Percentiles rank a stretch among this genome's conserved stretches.
phyloP scores from a whole-genome alignment of 257 asterid species.

The Leonotis leonurus region DNA sequence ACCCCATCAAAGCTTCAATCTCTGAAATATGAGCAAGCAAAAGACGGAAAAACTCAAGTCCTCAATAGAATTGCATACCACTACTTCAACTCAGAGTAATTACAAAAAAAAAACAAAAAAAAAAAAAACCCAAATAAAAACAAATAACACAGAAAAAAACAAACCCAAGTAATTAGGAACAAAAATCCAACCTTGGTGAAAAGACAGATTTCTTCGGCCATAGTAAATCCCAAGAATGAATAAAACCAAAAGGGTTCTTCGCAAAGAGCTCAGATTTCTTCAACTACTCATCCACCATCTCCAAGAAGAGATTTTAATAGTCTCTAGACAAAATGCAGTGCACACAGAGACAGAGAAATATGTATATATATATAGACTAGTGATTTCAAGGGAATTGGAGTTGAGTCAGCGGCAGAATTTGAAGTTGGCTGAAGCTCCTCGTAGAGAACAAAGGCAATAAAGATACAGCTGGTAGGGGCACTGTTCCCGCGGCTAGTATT shows the following conservation, averaged over 20 bases:
- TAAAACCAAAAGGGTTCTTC: constrained; percentile 20
- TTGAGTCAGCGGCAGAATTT: not conserved
- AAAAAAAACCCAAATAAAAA: not conserved
- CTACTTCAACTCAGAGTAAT: not conserved
- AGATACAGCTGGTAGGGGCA: constrained; percentile 35
- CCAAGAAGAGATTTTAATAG: not conserved
- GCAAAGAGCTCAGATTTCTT: constrained; percentile 27
- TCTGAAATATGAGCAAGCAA: not conserved
- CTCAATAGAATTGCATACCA: not conserved
- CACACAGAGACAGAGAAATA: no score
- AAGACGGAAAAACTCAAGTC: not conserved
- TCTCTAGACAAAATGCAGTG: not conserved
- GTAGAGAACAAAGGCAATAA: constrained; percentile 36
- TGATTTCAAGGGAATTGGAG: constrained; percentile 8
- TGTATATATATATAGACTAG: no score
- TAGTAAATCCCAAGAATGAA: constrained; percentile 20
- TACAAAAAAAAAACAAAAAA: not conserved
- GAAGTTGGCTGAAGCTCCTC: constrained; percentile 26
- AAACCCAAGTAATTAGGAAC: not conserved
- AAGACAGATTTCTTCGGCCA: constrained; percentile 76
- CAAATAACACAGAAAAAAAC: no score
- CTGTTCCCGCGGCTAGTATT: constrained; percentile 13
- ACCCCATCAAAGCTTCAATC: constrained; percentile 3
- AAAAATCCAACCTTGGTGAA: constrained; percentile 61
- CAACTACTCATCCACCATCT: constrained; percentile 21